A percentile compares a stretch with the other conserved stretches of the same genome.
Evolutionary conservation across 129 eudicot genomes (phyloP).

Genomic region (Helianthus annuus): DNA sequence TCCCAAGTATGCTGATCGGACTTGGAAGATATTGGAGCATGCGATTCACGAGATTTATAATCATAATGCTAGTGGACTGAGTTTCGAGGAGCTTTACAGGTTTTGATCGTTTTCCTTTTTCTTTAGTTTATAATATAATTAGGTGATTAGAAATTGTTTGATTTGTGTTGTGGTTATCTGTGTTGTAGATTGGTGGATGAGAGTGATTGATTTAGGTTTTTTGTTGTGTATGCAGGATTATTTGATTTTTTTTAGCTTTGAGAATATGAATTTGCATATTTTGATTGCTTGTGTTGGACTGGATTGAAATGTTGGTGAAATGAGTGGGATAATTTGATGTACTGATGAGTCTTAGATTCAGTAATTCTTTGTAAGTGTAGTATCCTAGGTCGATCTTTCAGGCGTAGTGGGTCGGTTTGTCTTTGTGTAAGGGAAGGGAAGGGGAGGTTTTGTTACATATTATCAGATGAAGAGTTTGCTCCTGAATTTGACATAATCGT

Average conservation of each 20-base stretch:
- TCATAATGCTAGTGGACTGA: conserved; percentile 58
- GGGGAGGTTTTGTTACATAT: no score
- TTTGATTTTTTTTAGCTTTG: no score
- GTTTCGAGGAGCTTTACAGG: conserved; percentile 69
- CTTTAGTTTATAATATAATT: not conserved
- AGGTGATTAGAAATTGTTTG: not conserved
- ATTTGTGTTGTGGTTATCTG: not conserved
- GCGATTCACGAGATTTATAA: conserved; percentile 69
- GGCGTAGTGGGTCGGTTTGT: no score
- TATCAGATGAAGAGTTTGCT: not conserved
- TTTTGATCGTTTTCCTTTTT: conserved; percentile 14
- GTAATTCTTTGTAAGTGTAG: not conserved
- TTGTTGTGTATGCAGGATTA: not conserved
- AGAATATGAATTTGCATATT: not conserved
- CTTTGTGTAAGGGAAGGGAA: no score
- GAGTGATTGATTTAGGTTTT: conserved; percentile 14
- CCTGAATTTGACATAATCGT: not conserved
- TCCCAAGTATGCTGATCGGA: conserved; percentile 62
- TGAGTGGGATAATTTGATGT: not conserved
- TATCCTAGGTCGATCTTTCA: not conserved
- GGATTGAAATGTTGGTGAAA: not conserved
- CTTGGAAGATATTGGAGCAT: conserved; percentile 64
- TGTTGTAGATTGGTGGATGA: not conserved
- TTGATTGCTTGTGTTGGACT: conserved; percentile 12
- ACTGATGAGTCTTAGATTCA: not conserved